phyloP scores from a whole-genome alignment of 495 filamentous ascomycete genomes.

The Hypomontagnella monticulosa region DNA sequence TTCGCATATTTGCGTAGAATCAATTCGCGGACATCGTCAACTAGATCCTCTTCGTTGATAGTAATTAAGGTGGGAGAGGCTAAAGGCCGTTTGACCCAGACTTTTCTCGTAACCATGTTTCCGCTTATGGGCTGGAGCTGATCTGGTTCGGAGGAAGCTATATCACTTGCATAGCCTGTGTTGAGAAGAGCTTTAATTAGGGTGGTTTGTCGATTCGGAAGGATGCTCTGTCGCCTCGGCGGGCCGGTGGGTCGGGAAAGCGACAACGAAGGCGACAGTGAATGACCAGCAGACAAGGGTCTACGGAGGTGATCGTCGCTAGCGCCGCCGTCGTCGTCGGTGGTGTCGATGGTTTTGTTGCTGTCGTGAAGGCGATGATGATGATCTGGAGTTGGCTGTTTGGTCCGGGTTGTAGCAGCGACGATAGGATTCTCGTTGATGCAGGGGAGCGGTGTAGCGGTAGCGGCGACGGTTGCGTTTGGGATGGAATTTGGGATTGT shows the following conservation, averaged over 20 bases:
- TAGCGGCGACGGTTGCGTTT: constrained; percentile 17
- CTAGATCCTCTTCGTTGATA: constrained; percentile 86
- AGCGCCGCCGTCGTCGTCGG: constrained; percentile 5
- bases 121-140: constrained; percentile 53
- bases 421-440: constrained; percentile 39
- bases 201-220: constrained; percentile 58
- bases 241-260: constrained; percentile 40
- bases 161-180: constrained; percentile 45
- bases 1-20: constrained; percentile 94
- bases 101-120: constrained; percentile 77
- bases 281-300: constrained; percentile 18
- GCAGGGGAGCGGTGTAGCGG: constrained; percentile 34
- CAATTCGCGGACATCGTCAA: constrained; percentile 93
- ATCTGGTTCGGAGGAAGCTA: constrained; percentile 45
- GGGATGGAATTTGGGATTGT: neutral
- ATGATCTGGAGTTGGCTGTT: constrained; percentile 13
- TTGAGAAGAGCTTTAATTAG: constrained; percentile 59
- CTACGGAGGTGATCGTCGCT: constrained; percentile 14
- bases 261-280: constrained; percentile 34
- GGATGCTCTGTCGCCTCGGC: constrained; percentile 56
- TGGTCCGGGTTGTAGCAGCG: constrained; percentile 9
- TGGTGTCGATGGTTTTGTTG: constrained; percentile 4
- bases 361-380: constrained; percentile 3
- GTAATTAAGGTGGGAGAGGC: constrained; percentile 88
- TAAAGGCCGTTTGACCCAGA: constrained; percentile 90